Evolutionary conservation across 2,329 filamentous ascomycete genomes (phyloP), one percentile per base, ranked within the genome.

Genomic region (Metarhizium brunneum): DNA sequence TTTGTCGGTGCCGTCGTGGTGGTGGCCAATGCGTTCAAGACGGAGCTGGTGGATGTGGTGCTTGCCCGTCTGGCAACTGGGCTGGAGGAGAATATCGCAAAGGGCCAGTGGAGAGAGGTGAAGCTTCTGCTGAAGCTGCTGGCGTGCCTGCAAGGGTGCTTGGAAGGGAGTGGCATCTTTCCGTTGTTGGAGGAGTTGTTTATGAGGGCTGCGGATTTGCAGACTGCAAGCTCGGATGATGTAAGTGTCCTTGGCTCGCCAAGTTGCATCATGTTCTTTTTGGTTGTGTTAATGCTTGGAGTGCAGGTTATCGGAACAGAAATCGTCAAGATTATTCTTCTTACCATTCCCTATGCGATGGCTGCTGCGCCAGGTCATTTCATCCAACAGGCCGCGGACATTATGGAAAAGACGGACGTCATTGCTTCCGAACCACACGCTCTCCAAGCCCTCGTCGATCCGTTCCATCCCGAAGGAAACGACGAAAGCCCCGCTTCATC

Each of bases 321-420:
- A 73, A 82, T 99, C 38, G 91, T 96, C 69, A 97, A 96, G 73
- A 92, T 96, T 63, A 96, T 99, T 61, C 83, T 97, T 48, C 83
- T 96, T 51, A 96, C 92, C 0, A 88, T 99, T 57, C 92, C 94
- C 0, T 99, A 97, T 69, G 79, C 90, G 54, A 85, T 96, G 79
- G 83, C 86, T 10, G 84, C 88, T 2, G 82, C 86, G 0, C 86
- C 88, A 3, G 77, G 79, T 3, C 83, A 84, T 52, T 85, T 87
- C 65, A 83, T 86, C 63, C 79, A 87, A 61, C 88, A 88, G 66
- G 91, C 90, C 2, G 79, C 81, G 1, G 85, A 88, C 50, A 77
- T 97, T 54, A 84, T 99, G 68, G 89, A 95, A 61, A 96, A 95
- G 76, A 97, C 94, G 2, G 92, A 94, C 55, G 90, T 97, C 61